Conservation (phyloP, 75 land plant species). For the Sequoia sempervirens region DNA sequence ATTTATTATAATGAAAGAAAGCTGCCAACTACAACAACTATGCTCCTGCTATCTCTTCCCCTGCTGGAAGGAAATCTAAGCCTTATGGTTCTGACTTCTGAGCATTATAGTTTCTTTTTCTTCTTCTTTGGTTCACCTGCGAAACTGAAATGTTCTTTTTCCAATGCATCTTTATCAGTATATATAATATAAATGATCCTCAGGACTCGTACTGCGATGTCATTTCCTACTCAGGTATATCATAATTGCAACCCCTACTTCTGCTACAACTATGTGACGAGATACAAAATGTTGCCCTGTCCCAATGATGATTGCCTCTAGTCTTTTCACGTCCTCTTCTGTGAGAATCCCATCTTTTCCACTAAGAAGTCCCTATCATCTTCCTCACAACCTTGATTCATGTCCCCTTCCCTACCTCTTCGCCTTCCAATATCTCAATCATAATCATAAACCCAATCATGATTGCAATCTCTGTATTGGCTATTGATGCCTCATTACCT, state of each 20-base stretch:
- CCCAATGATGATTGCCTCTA: constrained; percentile 34
- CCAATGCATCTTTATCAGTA: constrained; percentile 27
- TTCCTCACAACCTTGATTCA: constrained; percentile 30
- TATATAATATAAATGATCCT: constrained; percentile 29
- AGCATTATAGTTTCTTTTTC: constrained; percentile 38
- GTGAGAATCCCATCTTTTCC: constrained; percentile 39
- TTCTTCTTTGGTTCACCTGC: constrained; percentile 56
- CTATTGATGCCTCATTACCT: constrained; percentile 44
- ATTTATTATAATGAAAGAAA: too few relatives aligned
- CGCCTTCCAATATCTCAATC: constrained; percentile 23
- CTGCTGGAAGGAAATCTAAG: constrained; percentile 49
- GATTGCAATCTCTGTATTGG: constrained; percentile 16
- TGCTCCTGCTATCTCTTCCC: background rate
- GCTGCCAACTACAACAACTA: background rate
- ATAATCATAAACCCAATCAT: constrained; percentile 50
- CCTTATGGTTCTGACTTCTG: constrained; percentile 60
- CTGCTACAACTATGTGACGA: constrained; percentile 63
- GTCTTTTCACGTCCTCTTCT: constrained; percentile 37
- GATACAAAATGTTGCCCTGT: constrained; percentile 43
- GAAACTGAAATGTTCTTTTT: constrained; percentile 35
- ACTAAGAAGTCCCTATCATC: constrained; percentile 25
- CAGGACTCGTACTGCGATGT: constrained; percentile 48
- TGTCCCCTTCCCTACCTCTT: constrained; percentile 33
- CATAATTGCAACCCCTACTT: constrained; percentile 54
- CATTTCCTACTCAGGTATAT: constrained; percentile 53